Base-by-base conservation (phyloP, 768 basidiomycete genomes). In the Pisolithus marmoratus region DNA sequence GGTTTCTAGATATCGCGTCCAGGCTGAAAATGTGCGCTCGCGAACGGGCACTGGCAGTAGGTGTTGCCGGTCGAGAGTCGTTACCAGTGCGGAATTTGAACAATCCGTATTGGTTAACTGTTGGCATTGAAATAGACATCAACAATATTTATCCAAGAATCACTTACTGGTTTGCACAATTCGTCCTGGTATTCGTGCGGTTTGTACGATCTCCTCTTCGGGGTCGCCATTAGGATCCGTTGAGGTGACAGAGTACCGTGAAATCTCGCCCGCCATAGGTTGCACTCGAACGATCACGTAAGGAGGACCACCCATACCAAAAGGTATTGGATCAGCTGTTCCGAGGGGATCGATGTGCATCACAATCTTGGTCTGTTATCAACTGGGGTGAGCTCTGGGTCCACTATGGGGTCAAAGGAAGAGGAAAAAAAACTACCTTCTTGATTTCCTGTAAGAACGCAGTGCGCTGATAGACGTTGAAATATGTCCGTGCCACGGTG, bases 21-120 rank as follows among this genome's bases (percentile, higher is more conserved):
- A 97, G 75, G 31, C 89, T 84, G 63, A 95, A 92, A 47, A 92
- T 90, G n/a, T 87, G 83, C 2, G 84, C 88, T 55, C 81, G 74
- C 17, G 80, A 75, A 37, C 87, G 84, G n/a, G 84, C 80, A 43
- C 76, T 81, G 1, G 83, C 79, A 0, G 89, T 90, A 4, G 94
- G 94, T 0, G 94, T 97, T 2, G 85, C 80, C 5, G 94, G 94
- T n/a, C 79, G 70, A 22, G 94, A 85, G 40, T 73, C 84, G 49
- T 79, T 81, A 29, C 84, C 84, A 0, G 91, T 91, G 26, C 79
- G 79, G 68, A 94, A 94, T 63, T 89, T 85, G 72, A 94, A 95
- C 49, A 96, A 70, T 15, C 92, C 91, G 54, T 83, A 93, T 63
- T 90, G 89, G 61, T 94, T 88, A 50, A 92, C 90, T 94, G 51